Evolutionary conservation across 306 rosid genomes (phyloP), one percentile per base, ranked within the genome.

Genomic region (Vigna angularis): DNA sequence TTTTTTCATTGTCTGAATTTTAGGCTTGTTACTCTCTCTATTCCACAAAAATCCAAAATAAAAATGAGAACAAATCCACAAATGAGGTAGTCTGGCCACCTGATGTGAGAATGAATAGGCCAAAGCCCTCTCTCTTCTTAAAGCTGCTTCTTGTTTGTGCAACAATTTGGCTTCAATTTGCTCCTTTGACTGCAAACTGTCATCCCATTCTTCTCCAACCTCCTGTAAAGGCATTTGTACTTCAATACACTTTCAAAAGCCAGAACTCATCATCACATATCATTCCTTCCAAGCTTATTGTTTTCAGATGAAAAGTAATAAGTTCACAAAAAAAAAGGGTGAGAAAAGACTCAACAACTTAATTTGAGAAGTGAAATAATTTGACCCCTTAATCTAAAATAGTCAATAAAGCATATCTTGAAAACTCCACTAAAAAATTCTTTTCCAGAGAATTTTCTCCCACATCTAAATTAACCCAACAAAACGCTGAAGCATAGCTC

Each of bases 71-170:
- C 45, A 2, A 4, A 47, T 6, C 30, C 51, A 36, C 14, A 36
- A 18, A 53, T 34, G 12, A 52, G 56, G 56, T 67, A 34, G 48
- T 55, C 71, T 30, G 45, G 47, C 22, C 79, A 93, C 98, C 94
- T 94, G 97, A 86, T 88, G 97, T 67, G 96, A 81, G 76, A 79
- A 90, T 71, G 98, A 86, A 84, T 94, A 94, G 18, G 98, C 96
- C 91, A 94, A 65, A 2, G 98, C 94, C 71, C 86, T 94, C 78
- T 94, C 96, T 83, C 98, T 92, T 86, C 93, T 88, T 16, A 85
- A 51, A 15, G 98, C 90, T 72, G 98, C 97, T 74, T 88, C 96
- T 74, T 92, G 94, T 81, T 65, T 90, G 64, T 73, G 66, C 74
- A 70, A 77, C 57, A 77, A 42, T 70, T 65, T 92, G 57, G 90